Evolutionary conservation across 1,284 basidiomycete species (phyloP).

Genomic region (Fomitopsis betulina): DNA sequence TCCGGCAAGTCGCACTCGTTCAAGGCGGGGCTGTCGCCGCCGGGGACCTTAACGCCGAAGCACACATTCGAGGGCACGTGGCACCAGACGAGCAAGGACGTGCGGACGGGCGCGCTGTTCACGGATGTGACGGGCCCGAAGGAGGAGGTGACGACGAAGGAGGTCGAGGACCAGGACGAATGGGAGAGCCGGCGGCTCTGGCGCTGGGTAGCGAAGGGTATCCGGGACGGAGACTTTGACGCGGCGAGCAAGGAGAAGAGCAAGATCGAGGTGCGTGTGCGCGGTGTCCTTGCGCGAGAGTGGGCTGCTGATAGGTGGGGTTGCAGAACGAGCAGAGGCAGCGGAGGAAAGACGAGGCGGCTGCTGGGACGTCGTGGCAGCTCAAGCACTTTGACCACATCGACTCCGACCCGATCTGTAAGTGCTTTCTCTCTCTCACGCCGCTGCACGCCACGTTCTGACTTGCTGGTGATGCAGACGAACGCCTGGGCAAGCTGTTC

Average conservation of each 20-base stretch:
- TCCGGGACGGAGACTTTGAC: slow-evolving; percentile 89
- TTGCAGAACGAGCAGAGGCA: slow-evolving; percentile 88
- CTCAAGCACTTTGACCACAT: slow-evolving; percentile 73
- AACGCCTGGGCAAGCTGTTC: slow-evolving; percentile 51
- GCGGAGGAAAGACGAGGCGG: slow-evolving; percentile 79
- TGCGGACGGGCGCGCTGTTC: slow-evolving; percentile 45
- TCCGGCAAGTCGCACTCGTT: slow-evolving; percentile 90
- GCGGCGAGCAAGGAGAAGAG: slow-evolving; percentile 87
- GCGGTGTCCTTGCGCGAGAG: background rate
- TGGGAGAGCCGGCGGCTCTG: slow-evolving; percentile 90
- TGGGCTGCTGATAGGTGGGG: background rate
- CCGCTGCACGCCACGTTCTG: background rate
- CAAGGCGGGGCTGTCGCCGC: slow-evolving; percentile 71
- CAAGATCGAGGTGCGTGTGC: slow-evolving; percentile 74
- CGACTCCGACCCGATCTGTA: slow-evolving; percentile 69
- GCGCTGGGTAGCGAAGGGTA: slow-evolving; percentile 87
- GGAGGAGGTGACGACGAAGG: slow-evolving; percentile 69
- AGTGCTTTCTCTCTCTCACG: slow-evolving; percentile 24
- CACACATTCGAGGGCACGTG: slow-evolving; percentile 85
- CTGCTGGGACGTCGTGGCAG: slow-evolving; percentile 71
- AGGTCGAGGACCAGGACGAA: slow-evolving; percentile 62
- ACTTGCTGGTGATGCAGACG: slow-evolving; percentile 39
- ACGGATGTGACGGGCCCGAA: slow-evolving; percentile 63
- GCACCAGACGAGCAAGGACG: slow-evolving; percentile 68
- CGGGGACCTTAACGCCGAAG: slow-evolving; percentile 34